Evolutionary conservation across 306 rosid species (phyloP), one percentile per base, ranked within the genome.

Genomic region (Biancaea sappan): DNA sequence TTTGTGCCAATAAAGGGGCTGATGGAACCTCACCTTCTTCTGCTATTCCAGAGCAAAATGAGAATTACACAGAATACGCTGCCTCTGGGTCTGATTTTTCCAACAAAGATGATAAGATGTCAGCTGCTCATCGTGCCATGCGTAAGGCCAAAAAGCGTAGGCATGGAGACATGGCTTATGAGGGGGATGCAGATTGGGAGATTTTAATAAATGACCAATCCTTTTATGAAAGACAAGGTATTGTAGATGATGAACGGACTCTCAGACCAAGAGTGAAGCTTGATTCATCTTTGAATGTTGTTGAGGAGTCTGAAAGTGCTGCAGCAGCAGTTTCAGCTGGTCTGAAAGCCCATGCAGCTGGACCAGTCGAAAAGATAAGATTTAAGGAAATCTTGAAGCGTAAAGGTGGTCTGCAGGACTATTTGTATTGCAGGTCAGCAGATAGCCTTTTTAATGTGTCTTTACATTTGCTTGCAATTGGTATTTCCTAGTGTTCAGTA

Each of bases 161-260:
- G 86, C 98, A 89, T 80, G 94, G 89, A 44, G 99, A 95, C 83
- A 95, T 95, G 99, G 92, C 99, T 74, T 95, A 95, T 78, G 98
- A 95, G 82, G 99, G 97, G 81, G 99, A 95, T 87, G 95, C 90
- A 75, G 97, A 92, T 47, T 95, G 99, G 99, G 96, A 92, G 28
- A 80, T 69, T 71, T 85, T 92, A 85, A 79, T 75, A 47, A 79
- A 82, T 77, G 92, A 85, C 65, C 84, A 80, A 76, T 54, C 82
- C 69, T 79, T 74, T 77, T 73, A 79, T 53, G 92, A 82, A 79
- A 79, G 65, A 60, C 88, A 84, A 50, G 64, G 75, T 74, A 48
- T 59, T 71, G 78, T 66, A 47, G 86, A 86, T 50, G 66, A 81
- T 79, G 89, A 87, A 12, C 82, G 40, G 41, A 76, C 81, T 77